A percentile compares a stretch with the other conserved stretches of the same genome.
phyloP scores from a whole-genome alignment of 257 asterid species.

The Penstemon eatonii region DNA sequence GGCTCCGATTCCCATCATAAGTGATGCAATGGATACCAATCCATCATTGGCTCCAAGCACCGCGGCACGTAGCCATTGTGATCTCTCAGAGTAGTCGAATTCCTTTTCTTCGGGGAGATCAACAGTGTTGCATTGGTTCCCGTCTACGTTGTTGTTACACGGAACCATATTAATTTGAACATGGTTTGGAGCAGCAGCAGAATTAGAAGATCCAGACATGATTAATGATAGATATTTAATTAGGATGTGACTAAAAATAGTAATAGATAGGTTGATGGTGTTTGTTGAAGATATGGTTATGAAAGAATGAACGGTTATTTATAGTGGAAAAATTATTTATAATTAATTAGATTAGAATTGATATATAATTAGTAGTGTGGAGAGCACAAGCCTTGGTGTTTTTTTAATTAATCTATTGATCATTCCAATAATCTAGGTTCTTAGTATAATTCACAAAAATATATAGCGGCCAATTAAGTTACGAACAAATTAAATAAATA shows the following conservation, averaged over 20 bases:
- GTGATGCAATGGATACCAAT: slow-evolving; percentile 56
- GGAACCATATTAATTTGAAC: slow-evolving; percentile 36
- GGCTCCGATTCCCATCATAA: slow-evolving; percentile 79
- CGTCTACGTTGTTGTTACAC: background rate
- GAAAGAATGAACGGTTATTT: slow-evolving; percentile 32
- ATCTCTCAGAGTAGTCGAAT: slow-evolving; percentile 55
- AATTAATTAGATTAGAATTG: too few species aligned
- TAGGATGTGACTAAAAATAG: slow-evolving; percentile 4
- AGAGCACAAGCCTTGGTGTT: slow-evolving; percentile 37
- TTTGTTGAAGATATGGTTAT: slow-evolving; percentile 19
- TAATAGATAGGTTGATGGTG: slow-evolving; percentile 2
- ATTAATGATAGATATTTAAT: slow-evolving; percentile 6
- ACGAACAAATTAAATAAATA: too few species aligned
- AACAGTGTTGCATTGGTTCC: slow-evolving; percentile 17
- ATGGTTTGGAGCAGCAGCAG: slow-evolving; percentile 38
- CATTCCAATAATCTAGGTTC: slow-evolving; percentile 21
- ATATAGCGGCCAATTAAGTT: too few species aligned
- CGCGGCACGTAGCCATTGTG: slow-evolving; percentile 79
- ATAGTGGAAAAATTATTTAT: slow-evolving; percentile 33
- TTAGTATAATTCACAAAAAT: too few species aligned
- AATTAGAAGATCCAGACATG: slow-evolving; percentile 30
- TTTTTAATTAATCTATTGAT: slow-evolving; percentile 9
- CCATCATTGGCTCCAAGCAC: slow-evolving; percentile 80
- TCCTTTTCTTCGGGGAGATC: slow-evolving; percentile 33
- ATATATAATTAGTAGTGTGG: slow-evolving; percentile 27